These are phyloP conservation scores for Lepiota brunneoincarnata DNA, from an alignment of 768 basidiomycete genomes.

Conservation along the genomic window DNA sequence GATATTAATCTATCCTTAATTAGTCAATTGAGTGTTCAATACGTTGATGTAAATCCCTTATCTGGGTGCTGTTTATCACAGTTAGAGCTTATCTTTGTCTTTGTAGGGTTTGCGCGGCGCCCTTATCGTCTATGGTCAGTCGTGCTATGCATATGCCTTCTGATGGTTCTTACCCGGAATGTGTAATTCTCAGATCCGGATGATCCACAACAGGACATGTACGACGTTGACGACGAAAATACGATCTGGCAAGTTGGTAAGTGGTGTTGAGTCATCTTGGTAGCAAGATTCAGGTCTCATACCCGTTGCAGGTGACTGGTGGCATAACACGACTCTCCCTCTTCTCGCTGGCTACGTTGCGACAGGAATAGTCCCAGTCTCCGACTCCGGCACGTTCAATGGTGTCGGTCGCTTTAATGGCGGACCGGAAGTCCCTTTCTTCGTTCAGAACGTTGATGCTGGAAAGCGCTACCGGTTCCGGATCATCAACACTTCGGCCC, in stretches of 20 bases:
- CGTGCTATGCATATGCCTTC: not conserved
- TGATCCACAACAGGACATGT: slow-evolving; percentile 35
- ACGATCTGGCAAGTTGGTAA: slow-evolving; percentile 40
- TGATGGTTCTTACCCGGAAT: not conserved
- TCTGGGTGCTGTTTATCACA: no score
- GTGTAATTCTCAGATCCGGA: slow-evolving; percentile 21
- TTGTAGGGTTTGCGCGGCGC: slow-evolving; percentile 36
- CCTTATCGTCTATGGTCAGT: slow-evolving; percentile 29
- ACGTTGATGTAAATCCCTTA: slow-evolving; percentile 29
- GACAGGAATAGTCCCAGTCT: slow-evolving; percentile 18
- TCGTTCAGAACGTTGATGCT: slow-evolving; percentile 30
- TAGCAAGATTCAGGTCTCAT: slow-evolving; percentile 28
- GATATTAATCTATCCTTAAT: not conserved
- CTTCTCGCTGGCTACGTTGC: slow-evolving; percentile 17
- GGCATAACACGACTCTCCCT: slow-evolving; percentile 19
- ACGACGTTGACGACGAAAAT: slow-evolving; percentile 32
- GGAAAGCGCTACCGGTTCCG: slow-evolving; percentile 30
- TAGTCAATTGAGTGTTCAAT: slow-evolving; percentile 27
- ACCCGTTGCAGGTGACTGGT: slow-evolving; percentile 37
- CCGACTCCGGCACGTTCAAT: slow-evolving; percentile 33
- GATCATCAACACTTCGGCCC: slow-evolving; percentile 19
- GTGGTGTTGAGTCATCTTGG: slow-evolving; percentile 18
- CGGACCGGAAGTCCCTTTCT: slow-evolving; percentile 28
- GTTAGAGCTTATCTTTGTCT: not conserved
- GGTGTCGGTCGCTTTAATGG: slow-evolving; percentile 32